phyloP scores from a whole-genome alignment of 768 basidiomycete genomes.

The Boletus subparvulus region DNA sequence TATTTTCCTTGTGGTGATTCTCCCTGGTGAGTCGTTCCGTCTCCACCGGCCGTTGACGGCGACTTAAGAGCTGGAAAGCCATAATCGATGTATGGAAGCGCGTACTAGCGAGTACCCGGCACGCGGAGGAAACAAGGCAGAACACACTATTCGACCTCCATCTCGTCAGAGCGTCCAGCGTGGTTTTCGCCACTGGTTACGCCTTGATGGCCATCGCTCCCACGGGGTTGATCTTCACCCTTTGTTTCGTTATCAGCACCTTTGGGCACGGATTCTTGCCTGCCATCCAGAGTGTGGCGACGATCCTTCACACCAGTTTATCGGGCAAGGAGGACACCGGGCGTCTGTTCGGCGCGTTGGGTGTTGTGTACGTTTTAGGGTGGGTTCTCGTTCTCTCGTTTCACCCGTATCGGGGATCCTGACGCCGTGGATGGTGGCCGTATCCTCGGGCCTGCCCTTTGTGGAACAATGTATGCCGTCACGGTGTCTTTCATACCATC shows the following conservation, averaged over 20 bases:
- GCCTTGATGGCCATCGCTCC: slow-evolving; percentile 1
- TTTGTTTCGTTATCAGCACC: background rate
- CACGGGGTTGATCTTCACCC: background rate
- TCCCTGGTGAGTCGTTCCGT: background rate
- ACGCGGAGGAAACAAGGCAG: background rate
- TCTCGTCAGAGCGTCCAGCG: background rate
- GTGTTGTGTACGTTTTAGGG: slow-evolving; percentile 6
- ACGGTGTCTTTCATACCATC: background rate
- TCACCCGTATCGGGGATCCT: background rate
- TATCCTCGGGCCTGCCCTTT: background rate
- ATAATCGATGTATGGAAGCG: background rate
- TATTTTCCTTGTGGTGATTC: background rate
- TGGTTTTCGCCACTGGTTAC: background rate
- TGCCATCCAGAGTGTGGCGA: background rate
- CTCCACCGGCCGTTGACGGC: too few relatives aligned
- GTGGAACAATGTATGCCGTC: background rate
- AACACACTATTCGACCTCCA: background rate
- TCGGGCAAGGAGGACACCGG: background rate
- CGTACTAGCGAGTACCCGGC: background rate
- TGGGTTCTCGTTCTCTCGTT: background rate
- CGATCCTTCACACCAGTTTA: background rate
- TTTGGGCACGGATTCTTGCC: background rate
- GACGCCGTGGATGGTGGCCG: background rate
- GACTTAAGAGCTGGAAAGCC: background rate
- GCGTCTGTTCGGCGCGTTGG: slow-evolving; percentile 1